Base-by-base conservation (phyloP, 805 yeast species). In the Lipomyces sp. region DNA sequence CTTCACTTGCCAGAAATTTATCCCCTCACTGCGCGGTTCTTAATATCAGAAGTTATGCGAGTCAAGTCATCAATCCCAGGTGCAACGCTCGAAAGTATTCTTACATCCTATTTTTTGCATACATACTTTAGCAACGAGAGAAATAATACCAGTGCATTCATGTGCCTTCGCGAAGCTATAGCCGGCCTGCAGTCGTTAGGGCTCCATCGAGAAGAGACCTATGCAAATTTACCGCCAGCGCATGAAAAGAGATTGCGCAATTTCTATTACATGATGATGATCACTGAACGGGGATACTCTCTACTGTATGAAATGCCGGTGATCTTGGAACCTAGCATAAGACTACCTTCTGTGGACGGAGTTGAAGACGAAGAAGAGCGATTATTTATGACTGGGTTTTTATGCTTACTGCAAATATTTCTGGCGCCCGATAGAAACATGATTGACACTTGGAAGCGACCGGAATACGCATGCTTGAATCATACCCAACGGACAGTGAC, bases 231-330 rank as follows among this genome's bases (percentile, higher is more conserved):
- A n/a, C 18, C 62, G 18, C 15, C 29, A 5, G 32, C 4, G 7
- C 32, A 33, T 11, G 62, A 30, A 18, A 45, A 51, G 42, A 13
- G 30, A 4, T 15, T 50, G 56, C 15, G 62, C 10, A 33, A 7
- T 18, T 8, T 59, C 8, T 59, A 50, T 35, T 59, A 2, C 29
- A 1, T 32, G 15, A 18, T 59, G 42, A 15, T 50, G 35, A 50
- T 59, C 2, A 59, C 62, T 7, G 62, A 59, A 37, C 59, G 54
- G 33, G n/a, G n/a, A n/a, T n/a, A n/a, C n/a, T n/a, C n/a, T n/a
- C n/a, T n/a, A n/a, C n/a, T n/a, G n/a, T 29, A 57, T 2, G 59
- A 57, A 29, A n/a, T 57, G 3, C 59, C 59, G 8, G 59, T 57
- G 32, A 57, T 24, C 4, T 15, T 57, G 4, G 59, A 57, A 32